Conservation (phyloP, 305 asterid genomes). For the Fraxinus baroniana region DNA sequence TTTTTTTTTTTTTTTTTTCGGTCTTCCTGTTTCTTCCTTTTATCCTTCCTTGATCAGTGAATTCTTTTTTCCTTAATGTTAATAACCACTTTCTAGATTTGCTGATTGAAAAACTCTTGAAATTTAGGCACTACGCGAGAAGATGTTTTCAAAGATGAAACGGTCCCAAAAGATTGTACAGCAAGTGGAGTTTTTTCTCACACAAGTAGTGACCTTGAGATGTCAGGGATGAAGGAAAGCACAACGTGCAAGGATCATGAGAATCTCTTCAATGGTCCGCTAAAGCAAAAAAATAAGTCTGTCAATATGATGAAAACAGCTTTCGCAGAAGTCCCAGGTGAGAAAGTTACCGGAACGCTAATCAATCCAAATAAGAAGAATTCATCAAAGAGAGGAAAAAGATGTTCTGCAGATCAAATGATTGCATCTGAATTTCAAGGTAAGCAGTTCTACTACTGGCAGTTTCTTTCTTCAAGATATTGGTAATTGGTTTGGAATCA, state of each 20-base stretch:
- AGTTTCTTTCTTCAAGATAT: conserved; percentile 13
- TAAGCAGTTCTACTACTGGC: conserved; percentile 20
- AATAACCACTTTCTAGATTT: neutral
- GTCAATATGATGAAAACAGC: conserved; percentile 24
- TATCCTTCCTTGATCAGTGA: neutral
- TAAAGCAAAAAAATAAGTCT: conserved; percentile 26
- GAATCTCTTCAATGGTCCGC: conserved; percentile 22
- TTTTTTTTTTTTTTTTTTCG: neutral
- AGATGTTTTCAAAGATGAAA: conserved; percentile 25
- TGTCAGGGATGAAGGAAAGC: conserved; percentile 26
- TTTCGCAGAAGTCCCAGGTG: conserved; percentile 25
- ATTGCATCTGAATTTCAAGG: conserved; percentile 42
- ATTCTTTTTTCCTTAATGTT: neutral
- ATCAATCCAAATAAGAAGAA: conserved; percentile 31
- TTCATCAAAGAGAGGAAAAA: conserved; percentile 44
- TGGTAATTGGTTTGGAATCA: neutral
- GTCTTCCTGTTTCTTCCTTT: conserved; percentile 5
- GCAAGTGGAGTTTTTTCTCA: conserved; percentile 24
- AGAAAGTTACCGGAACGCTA: conserved; percentile 32
- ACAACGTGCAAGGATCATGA: conserved; percentile 22
- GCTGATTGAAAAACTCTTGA: conserved; percentile 13
- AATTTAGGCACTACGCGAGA: conserved; percentile 26
- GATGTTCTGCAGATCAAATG: conserved; percentile 24
- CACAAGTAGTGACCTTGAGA: conserved; percentile 26
- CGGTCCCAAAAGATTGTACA: conserved; percentile 27